phyloP scores from a whole-genome alignment of 2,329 filamentous ascomycete genomes.

The Trichoderma guizhouense region DNA sequence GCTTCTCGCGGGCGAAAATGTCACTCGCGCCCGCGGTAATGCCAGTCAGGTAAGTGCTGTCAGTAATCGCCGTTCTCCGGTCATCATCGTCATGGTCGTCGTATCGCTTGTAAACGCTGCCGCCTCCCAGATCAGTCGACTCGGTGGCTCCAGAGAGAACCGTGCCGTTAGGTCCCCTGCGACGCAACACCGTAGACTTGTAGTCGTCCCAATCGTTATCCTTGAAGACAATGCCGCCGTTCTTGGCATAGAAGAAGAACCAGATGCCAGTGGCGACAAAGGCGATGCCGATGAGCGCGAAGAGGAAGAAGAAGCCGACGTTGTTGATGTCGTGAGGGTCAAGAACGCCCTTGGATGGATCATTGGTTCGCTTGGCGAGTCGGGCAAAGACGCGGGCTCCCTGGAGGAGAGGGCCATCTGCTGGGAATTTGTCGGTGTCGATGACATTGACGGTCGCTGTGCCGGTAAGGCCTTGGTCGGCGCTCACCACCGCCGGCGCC shows the following conservation, averaged over 20 bases:
- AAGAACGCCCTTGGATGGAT: slow-evolving; percentile 49
- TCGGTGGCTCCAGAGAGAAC: slow-evolving; percentile 78
- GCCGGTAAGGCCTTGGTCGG: slow-evolving; percentile 29
- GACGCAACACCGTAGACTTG: slow-evolving; percentile 87
- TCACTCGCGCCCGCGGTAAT: slow-evolving; percentile 58
- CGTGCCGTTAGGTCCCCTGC: slow-evolving; percentile 84
- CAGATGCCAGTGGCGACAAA: slow-evolving; percentile 78
- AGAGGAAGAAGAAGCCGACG: slow-evolving; percentile 75
- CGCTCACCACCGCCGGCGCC: slow-evolving; percentile 40
- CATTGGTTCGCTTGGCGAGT: slow-evolving; percentile 26
- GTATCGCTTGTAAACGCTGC: slow-evolving; percentile 76
- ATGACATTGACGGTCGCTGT: slow-evolving; percentile 16
- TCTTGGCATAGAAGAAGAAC: slow-evolving; percentile 99
- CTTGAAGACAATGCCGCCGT: slow-evolving; percentile 86
- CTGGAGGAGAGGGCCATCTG: slow-evolving; percentile 40
- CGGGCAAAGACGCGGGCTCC: slow-evolving; percentile 42
- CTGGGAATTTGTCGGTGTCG: slow-evolving; percentile 24
- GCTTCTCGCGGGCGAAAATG: slow-evolving; percentile 52
- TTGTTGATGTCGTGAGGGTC: slow-evolving; percentile 58
- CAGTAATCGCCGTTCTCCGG: slow-evolving; percentile 44
- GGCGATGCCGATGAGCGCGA: slow-evolving; percentile 74
- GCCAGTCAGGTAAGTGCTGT: slow-evolving; percentile 47
- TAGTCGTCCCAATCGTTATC: slow-evolving; percentile 96
- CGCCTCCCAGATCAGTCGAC: slow-evolving; percentile 81
- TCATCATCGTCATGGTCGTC: slow-evolving; percentile 46